phyloP scores from a whole-genome alignment of 2,329 filamentous ascomycete species.

The Neofusicoccum umdonicola region DNA sequence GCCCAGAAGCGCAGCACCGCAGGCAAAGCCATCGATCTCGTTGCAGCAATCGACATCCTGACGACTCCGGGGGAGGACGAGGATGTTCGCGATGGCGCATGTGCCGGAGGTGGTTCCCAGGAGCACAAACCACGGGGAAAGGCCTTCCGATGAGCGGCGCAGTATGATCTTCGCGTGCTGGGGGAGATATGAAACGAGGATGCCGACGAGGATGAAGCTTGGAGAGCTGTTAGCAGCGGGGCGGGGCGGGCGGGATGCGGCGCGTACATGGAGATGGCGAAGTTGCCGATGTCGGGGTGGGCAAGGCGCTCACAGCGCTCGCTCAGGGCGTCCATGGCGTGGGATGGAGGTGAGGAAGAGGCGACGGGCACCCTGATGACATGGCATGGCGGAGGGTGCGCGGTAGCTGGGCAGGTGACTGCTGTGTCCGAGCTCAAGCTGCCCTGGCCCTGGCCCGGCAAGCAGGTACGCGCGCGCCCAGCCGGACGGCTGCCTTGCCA shows the following conservation, averaged over 20 bases:
- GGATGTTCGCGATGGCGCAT: slow-evolving; percentile 86
- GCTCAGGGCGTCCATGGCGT: slow-evolving; percentile 13
- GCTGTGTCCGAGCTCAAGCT: slow-evolving; percentile 14
- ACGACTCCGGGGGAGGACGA: slow-evolving; percentile 79
- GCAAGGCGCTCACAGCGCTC: slow-evolving; percentile 51
- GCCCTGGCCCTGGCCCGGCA: not conserved
- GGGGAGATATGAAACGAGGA: slow-evolving; percentile 88
- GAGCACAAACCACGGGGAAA: slow-evolving; percentile 92
- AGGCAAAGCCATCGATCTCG: slow-evolving; percentile 76
- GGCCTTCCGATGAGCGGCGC: slow-evolving; percentile 83
- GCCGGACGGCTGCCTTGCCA: no score
- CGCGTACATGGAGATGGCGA: slow-evolving; percentile 53
- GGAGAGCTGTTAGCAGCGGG: slow-evolving; percentile 19
- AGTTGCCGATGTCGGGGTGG: slow-evolving; percentile 52
- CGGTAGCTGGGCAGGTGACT: slow-evolving; percentile 10
- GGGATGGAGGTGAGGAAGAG: not conserved
- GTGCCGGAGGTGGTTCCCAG: slow-evolving; percentile 90
- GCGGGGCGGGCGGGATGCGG: not conserved
- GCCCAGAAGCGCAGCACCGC: slow-evolving; percentile 79
- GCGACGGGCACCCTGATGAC: not conserved
- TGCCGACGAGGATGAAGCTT: slow-evolving; percentile 77
- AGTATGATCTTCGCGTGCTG: slow-evolving; percentile 91
- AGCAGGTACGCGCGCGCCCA: not conserved
- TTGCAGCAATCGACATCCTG: slow-evolving; percentile 83
- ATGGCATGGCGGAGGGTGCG: slow-evolving; percentile 1